A percentile compares a stretch with the other conserved stretches of the same genome.
Evolutionary conservation across 169 alveolate genomes (phyloP).

Genomic region (Eimeria necatrix): DNA sequence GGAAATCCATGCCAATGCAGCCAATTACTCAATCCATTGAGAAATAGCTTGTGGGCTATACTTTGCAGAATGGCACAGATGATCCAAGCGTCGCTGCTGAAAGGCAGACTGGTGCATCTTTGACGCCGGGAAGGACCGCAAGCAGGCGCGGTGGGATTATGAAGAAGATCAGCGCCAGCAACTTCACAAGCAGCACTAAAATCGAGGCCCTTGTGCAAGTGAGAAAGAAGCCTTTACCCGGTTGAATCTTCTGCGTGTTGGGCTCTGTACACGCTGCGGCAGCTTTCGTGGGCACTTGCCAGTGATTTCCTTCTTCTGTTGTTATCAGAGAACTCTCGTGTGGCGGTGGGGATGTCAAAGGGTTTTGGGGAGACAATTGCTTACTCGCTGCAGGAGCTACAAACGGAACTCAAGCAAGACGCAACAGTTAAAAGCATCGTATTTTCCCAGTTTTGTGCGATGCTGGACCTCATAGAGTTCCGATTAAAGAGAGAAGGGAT

Average conservation of each 20-base stretch:
- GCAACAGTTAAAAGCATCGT: conserved; percentile 89
- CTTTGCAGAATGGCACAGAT: conserved; percentile 9
- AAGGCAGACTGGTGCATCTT: background rate
- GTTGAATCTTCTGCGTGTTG: background rate
- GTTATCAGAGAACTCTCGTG: background rate
- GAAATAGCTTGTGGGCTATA: background rate
- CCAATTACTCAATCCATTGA: background rate
- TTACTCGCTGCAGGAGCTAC: conserved; percentile 85
- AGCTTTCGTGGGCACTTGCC: background rate
- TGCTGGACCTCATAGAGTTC: conserved; percentile 92
- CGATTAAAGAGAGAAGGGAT: conserved; percentile 89
- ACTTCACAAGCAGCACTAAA: conserved; percentile 85
- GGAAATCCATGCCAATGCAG: no score
- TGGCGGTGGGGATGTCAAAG: background rate
- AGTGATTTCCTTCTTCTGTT: background rate
- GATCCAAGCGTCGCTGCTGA: conserved; percentile 1
- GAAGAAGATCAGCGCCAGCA: conserved; percentile 77
- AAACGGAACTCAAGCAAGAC: conserved; percentile 82
- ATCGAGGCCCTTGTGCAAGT: conserved; percentile 86
- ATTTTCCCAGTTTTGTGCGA: conserved; percentile 93
- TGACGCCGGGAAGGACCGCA: background rate
- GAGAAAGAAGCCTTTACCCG: background rate
- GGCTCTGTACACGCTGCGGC: background rate
- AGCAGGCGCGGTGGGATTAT: conserved; percentile 72
- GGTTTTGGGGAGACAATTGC: background rate